Conservation (phyloP, 2,329 filamentous ascomycete species). For the Rasamsonia emersonii region DNA sequence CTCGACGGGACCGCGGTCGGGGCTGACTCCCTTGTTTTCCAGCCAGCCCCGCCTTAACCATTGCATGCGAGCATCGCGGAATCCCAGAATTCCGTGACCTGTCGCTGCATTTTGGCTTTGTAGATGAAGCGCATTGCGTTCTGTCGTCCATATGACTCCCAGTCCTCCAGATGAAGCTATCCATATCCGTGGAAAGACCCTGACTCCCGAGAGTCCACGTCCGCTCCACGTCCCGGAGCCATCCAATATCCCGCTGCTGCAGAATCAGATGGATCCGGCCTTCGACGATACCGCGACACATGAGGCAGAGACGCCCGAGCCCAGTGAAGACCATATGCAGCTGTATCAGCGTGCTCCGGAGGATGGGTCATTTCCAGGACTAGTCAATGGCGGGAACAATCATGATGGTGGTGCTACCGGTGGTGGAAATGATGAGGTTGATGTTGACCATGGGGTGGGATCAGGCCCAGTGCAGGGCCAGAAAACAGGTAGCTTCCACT, state of each 20-base stretch:
- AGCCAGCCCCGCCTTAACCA: not conserved
- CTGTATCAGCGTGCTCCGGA: constrained; percentile 11
- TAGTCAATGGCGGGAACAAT: constrained; percentile 2
- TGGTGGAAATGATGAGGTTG: constrained; percentile 3
- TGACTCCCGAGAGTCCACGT: constrained; percentile 63
- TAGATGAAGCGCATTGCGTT: constrained; percentile 33
- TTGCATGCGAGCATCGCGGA: constrained; percentile 8
- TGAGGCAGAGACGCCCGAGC: constrained; percentile 36
- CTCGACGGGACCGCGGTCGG: no score
- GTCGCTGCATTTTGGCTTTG: constrained; percentile 14
- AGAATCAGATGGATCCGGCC: constrained; percentile 62
- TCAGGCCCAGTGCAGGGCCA: constrained; percentile 12
- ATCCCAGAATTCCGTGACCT: constrained; percentile 8
- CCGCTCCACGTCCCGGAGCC: constrained; percentile 61
- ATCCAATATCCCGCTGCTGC: constrained; percentile 59
- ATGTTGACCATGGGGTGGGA: constrained; percentile 3
- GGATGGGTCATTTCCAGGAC: constrained; percentile 4
- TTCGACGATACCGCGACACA: constrained; percentile 60
- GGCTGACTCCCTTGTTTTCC: not conserved
- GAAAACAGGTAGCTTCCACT: constrained; percentile 26
- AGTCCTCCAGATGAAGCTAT: constrained; percentile 39
- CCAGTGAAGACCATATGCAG: constrained; percentile 13
- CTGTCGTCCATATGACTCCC: constrained; percentile 45
- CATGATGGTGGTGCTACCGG: constrained; percentile 1
- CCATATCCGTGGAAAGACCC: constrained; percentile 56